A percentile compares a stretch with the other conserved stretches of the same genome.
phyloP scores from a whole-genome alignment of 2,329 filamentous ascomycete genomes.

The Penicillium sp. region DNA sequence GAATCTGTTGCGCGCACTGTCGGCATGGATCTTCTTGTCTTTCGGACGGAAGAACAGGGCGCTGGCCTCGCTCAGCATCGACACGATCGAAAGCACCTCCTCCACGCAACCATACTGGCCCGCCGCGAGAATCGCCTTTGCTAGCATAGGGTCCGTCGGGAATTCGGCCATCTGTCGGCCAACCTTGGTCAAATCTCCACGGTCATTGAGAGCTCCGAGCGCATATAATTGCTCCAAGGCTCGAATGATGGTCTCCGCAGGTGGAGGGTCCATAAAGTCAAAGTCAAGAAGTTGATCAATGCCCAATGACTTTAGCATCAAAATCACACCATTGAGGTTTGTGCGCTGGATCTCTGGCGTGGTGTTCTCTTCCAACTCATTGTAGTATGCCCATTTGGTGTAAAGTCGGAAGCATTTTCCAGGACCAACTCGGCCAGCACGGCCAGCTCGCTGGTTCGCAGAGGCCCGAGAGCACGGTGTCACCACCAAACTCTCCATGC shows the following conservation, averaged over 20 bases:
- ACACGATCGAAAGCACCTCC: slow-evolving; percentile 88
- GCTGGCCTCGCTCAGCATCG: slow-evolving; percentile 86
- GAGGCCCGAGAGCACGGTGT: slow-evolving; percentile 89
- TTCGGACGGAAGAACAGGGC: slow-evolving; percentile 93
- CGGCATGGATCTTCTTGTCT: slow-evolving; percentile 95
- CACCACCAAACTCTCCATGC: slow-evolving; percentile 88
- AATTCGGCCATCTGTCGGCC: slow-evolving; percentile 96
- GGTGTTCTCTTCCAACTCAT: slow-evolving; percentile 89
- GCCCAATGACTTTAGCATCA: slow-evolving; percentile 83
- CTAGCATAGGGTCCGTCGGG: slow-evolving; percentile 86
- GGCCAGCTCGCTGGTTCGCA: slow-evolving; percentile 87
- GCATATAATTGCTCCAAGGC: slow-evolving; percentile 90
- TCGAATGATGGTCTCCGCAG: slow-evolving; percentile 83
- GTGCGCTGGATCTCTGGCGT: slow-evolving; percentile 91
- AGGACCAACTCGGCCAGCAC: slow-evolving; percentile 86
- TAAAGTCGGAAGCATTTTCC: slow-evolving; percentile 94
- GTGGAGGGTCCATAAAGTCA: slow-evolving; percentile 93
- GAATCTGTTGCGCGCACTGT: slow-evolving; percentile 84
- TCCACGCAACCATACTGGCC: slow-evolving; percentile 91
- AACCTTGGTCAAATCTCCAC: slow-evolving; percentile 83
- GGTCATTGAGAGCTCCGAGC: slow-evolving; percentile 82
- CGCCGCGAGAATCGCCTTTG: slow-evolving; percentile 83
- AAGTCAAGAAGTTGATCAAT: slow-evolving; percentile 93
- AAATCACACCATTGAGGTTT: slow-evolving; percentile 78
- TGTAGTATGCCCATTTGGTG: slow-evolving; percentile 90